phyloP scores from a whole-genome alignment of 1,284 basidiomycete genomes.

The Trametes pubescens region DNA sequence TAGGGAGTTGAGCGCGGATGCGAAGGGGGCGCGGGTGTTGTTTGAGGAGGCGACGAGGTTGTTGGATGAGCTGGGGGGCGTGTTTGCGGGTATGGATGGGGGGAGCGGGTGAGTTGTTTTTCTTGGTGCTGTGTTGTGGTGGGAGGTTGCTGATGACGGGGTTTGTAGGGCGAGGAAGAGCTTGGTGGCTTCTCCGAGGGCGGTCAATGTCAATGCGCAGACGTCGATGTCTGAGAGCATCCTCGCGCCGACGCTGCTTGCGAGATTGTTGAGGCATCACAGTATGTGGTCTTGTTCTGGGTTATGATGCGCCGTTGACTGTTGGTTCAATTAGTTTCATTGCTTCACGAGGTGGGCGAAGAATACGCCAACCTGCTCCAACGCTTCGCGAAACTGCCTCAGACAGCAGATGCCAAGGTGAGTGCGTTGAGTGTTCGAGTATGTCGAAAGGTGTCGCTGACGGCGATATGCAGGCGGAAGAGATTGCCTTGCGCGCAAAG shows the following conservation, averaged over 20 bases:
- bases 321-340: constrained; percentile 63
- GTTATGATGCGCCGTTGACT: constrained; percentile 15
- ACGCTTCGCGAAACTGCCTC: constrained; percentile 65
- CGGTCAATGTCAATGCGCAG: constrained; percentile 42
- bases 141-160: constrained; percentile 19
- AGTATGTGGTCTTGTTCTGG: constrained; percentile 57
- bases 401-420: constrained; percentile 66
- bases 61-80: constrained; percentile 64
- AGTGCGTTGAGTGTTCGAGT: neutral
- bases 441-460: neutral
- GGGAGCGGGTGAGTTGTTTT: constrained; percentile 53
- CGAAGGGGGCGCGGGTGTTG: constrained; percentile 56
- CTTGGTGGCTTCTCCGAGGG: constrained; percentile 44
- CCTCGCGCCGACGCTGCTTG: constrained; percentile 73
- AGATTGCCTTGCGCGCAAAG: constrained; percentile 75
- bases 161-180: constrained; percentile 54
- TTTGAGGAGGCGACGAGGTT: constrained; percentile 63
- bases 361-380: constrained; percentile 65
- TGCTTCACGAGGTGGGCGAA: constrained; percentile 70
- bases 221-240: constrained; percentile 50
- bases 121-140: neutral
- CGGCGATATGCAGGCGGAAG: constrained; percentile 62
- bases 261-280: constrained; percentile 74
- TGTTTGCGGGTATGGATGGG: constrained; percentile 62
- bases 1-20: constrained; percentile 55